A percentile compares a stretch with the other conserved stretches of the same genome.
Conservation (phyloP, 306 rosid genomes). For the Cajanus cajan region DNA sequence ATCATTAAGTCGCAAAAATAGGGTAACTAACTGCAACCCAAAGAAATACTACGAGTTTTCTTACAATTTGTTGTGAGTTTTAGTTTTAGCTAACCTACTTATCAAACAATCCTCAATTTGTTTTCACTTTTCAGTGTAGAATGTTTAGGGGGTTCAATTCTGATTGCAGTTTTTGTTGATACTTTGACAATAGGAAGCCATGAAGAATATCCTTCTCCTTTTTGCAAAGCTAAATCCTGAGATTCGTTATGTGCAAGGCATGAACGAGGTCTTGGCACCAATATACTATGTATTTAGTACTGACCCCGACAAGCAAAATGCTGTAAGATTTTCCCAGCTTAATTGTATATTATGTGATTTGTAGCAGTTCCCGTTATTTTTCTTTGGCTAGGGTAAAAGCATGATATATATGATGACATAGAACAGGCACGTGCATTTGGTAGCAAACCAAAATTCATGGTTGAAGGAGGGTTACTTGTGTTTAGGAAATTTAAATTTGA, state of each 20-base stretch:
- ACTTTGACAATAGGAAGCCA: slow-evolving; percentile 60
- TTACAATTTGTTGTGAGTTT: slow-evolving; percentile 6
- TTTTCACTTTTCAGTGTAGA: background rate
- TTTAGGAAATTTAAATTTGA: slow-evolving; percentile 1
- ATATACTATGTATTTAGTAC: slow-evolving; percentile 62
- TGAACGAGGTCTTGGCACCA: slow-evolving; percentile 93
- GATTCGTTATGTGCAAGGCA: slow-evolving; percentile 84
- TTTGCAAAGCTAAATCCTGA: slow-evolving; percentile 79
- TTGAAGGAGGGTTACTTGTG: background rate
- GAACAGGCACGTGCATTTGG: background rate
- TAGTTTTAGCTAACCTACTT: slow-evolving; percentile 1
- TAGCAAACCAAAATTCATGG: background rate
- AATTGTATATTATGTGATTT: slow-evolving; percentile 9
- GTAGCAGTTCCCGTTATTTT: background rate
- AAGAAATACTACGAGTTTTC: background rate
- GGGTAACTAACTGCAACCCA: slow-evolving; percentile 49
- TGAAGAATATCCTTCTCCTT: slow-evolving; percentile 76
- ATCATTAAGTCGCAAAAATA: slow-evolving; percentile 55
- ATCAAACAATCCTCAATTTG: background rate
- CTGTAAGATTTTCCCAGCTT: slow-evolving; percentile 51
- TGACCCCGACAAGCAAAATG: slow-evolving; percentile 59
- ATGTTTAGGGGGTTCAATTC: background rate
- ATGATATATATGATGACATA: background rate
- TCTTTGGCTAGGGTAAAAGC: background rate
- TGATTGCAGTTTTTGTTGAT: slow-evolving; percentile 1